phyloP scores from a whole-genome alignment of 2,329 filamentous ascomycete species.

The Colletotrichum spaethianum region DNA sequence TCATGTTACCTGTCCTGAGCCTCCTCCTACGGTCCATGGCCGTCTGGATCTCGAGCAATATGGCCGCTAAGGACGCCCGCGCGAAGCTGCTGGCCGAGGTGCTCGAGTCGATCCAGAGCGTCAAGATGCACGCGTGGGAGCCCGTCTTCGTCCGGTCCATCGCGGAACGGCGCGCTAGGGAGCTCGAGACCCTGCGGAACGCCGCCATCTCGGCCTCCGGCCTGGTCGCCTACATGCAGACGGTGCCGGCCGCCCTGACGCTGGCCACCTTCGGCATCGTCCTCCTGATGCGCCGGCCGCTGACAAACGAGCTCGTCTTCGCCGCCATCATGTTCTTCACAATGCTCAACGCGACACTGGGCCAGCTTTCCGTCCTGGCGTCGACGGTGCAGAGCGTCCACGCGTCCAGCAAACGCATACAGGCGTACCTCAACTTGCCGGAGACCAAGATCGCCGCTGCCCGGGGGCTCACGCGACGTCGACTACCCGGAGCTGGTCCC shows the following conservation, averaged over 20 bases:
- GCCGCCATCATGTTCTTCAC: constrained; percentile 8
- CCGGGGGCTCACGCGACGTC: not conserved
- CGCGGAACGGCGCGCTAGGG: not conserved
- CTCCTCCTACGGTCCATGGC: not conserved
- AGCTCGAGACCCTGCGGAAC: constrained; percentile 5
- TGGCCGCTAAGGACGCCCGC: constrained; percentile 3
- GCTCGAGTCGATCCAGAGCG: not conserved
- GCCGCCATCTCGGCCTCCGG: not conserved
- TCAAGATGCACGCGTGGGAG: constrained; percentile 18
- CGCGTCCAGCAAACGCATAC: not conserved
- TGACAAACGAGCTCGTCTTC: constrained; percentile 8
- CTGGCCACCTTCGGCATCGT: constrained; percentile 2
- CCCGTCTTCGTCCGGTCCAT: constrained; percentile 2
- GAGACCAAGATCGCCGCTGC: not conserved
- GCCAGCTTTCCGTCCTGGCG: not conserved
- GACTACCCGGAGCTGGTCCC: not conserved
- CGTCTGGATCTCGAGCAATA: constrained; percentile 3
- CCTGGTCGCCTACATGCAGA: constrained; percentile 6
- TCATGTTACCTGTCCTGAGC: not conserved
- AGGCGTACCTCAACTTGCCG: not conserved
- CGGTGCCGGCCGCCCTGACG: constrained; percentile 10
- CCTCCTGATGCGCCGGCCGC: not conserved
- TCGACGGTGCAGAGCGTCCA: constrained; percentile 5
- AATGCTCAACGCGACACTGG: constrained; percentile 10
- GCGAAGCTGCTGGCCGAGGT: constrained; percentile 1